Conservation (phyloP, 352 stramenopile species). For the Blastocystis hominis region DNA sequence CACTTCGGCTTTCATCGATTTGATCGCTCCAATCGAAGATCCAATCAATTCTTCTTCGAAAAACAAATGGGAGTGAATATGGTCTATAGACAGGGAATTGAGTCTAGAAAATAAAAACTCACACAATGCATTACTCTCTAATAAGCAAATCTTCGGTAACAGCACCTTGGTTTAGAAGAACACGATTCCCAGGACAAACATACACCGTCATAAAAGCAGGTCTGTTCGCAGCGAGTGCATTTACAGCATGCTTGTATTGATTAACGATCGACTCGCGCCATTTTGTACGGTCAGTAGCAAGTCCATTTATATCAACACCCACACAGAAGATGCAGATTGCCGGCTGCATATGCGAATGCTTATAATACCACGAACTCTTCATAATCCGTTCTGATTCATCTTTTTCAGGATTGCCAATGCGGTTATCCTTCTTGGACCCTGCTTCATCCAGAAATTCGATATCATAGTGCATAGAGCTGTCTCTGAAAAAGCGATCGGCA, state of each 20-base stretch:
- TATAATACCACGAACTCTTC: constrained; percentile 51
- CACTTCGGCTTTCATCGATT: constrained; percentile 35
- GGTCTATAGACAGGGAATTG: not conserved
- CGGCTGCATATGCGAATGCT: constrained; percentile 19
- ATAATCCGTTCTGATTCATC: constrained; percentile 22
- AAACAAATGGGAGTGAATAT: constrained; percentile 31
- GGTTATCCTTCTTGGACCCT: not conserved
- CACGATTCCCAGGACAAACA: constrained; percentile 16
- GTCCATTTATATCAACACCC: not conserved
- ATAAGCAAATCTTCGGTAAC: constrained; percentile 8
- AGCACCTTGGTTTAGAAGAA: not conserved
- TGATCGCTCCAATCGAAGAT: constrained; percentile 6
- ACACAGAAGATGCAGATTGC: constrained; percentile 46
- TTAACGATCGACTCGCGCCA: not conserved
- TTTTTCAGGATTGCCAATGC: not conserved
- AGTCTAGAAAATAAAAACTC: not conserved
- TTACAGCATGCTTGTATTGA: not conserved
- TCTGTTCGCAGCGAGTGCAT: not conserved
- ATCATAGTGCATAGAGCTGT: not conserved
- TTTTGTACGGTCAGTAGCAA: not conserved
- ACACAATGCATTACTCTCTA: not conserved
- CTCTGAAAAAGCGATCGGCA: constrained; percentile 54
- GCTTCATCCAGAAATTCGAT: constrained; percentile 38
- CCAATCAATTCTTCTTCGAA: constrained; percentile 45
- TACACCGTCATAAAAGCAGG: constrained; percentile 1